phyloP scores from a whole-genome alignment of 306 rosid species.

The Gastrolobium villosum region DNA sequence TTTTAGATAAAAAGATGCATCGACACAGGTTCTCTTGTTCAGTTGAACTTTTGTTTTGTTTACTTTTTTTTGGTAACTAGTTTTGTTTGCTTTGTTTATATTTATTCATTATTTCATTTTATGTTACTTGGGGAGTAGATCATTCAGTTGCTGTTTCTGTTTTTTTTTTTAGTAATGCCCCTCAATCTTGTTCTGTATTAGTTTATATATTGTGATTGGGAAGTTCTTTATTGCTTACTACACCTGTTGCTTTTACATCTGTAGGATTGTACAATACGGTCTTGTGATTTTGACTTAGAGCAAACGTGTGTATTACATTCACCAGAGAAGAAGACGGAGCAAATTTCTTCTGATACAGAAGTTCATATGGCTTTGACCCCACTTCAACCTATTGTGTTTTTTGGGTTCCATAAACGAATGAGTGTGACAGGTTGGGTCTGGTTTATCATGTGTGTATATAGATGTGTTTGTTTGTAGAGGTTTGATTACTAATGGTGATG shows the following conservation, averaged over 20 bases:
- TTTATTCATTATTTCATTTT: neutral
- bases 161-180: slow-evolving; percentile 31
- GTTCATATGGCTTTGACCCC: slow-evolving; percentile 98
- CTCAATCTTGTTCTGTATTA: slow-evolving; percentile 11
- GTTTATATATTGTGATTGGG: slow-evolving; percentile 39
- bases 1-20: slow-evolving; percentile 7
- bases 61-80: neutral
- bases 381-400: slow-evolving; percentile 93
- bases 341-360: slow-evolving; percentile 85
- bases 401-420: slow-evolving; percentile 91
- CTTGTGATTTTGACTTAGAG: slow-evolving; percentile 97
- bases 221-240: slow-evolving; percentile 44
- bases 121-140: neutral
- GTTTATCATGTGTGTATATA: slow-evolving; percentile 4
- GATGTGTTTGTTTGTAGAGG: slow-evolving; percentile 29
- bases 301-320: slow-evolving; percentile 96
- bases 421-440: slow-evolving; percentile 85
- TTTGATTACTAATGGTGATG: slow-evolving; percentile 31
- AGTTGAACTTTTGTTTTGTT: slow-evolving; percentile 22
- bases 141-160: neutral
- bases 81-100: slow-evolving; percentile 1
- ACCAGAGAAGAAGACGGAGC: slow-evolving; percentile 90
- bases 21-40: neutral
- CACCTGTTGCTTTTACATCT: slow-evolving; percentile 39
- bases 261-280: slow-evolving; percentile 96